Conservation (phyloP, 2,329 filamentous ascomycete species). For the Gaeumannomyces sp. region DNA sequence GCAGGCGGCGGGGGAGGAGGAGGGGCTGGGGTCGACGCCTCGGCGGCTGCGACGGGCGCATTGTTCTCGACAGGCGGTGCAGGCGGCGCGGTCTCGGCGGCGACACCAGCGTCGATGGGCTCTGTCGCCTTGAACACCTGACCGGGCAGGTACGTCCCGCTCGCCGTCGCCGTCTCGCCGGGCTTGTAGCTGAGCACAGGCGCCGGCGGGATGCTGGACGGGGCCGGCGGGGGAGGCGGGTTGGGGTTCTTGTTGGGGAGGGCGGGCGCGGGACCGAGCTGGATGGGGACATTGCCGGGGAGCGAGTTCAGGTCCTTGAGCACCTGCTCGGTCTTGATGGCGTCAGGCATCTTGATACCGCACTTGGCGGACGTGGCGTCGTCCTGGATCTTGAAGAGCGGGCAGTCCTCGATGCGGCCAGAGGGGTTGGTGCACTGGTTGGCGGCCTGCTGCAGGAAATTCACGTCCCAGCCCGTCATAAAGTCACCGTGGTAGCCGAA, state of each 20-base stretch:
- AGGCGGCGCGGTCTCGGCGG: constrained; percentile 12
- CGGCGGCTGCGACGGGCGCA: constrained; percentile 1
- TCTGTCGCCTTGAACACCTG: constrained; percentile 29
- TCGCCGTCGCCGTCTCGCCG: constrained; percentile 26
- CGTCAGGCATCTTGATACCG: constrained; percentile 36
- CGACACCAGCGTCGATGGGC: constrained; percentile 12
- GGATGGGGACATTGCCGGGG: constrained; percentile 56
- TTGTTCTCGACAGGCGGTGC: constrained; percentile 11
- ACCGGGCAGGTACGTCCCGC: constrained; percentile 30
- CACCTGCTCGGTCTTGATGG: constrained; percentile 46
- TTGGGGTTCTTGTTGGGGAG: constrained; percentile 8
- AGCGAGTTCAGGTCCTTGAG: constrained; percentile 43
- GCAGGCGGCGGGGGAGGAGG: constrained; percentile 10
- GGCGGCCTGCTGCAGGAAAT: constrained; percentile 66
- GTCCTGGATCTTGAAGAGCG: constrained; percentile 64
- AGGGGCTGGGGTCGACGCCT: constrained; percentile 15
- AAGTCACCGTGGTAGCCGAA: constrained; percentile 77
- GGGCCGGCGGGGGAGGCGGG: constrained; percentile 11
- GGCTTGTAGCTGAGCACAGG: constrained; percentile 31
- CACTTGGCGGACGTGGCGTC: constrained; percentile 52
- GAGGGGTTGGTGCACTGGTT: constrained; percentile 66
- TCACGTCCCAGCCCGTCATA: constrained; percentile 67
- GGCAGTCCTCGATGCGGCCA: constrained; percentile 67
- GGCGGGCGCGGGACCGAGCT: constrained; percentile 25
- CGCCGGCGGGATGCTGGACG: constrained; percentile 18